phyloP scores from a whole-genome alignment of 352 stramenopile genomes.

The Globisporangium mamillatum region DNA sequence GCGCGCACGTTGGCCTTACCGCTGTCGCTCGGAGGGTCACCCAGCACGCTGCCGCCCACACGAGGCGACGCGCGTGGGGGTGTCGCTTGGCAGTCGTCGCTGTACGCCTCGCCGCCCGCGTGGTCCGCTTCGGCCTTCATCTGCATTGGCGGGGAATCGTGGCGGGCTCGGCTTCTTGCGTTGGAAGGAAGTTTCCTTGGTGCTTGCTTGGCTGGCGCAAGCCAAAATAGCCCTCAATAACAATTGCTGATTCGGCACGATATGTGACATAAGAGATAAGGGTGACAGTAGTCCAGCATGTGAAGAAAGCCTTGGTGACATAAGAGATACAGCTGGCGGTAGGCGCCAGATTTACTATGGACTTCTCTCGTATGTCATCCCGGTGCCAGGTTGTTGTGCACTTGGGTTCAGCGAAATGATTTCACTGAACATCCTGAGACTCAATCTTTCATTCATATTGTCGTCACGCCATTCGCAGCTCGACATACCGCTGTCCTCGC shows the following conservation, averaged over 20 bases:
- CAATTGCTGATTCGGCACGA: neutral
- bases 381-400: no score
- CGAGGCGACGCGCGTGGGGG: neutral
- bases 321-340: no score
- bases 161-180: neutral
- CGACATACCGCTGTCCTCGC: neutral
- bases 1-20: conserved; percentile 32
- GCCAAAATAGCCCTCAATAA: neutral
- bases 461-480: no score
- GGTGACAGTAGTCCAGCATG: neutral
- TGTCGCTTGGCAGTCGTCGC: neutral
- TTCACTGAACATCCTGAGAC: no score
- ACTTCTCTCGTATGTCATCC: no score
- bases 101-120: neutral
- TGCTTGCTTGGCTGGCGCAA: neutral
- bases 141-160: neutral
- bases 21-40: conserved; percentile 1
- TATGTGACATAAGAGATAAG: neutral
- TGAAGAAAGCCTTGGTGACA: no score
- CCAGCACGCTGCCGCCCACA: conserved; percentile 8
- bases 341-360: no score
- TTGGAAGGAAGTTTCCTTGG: neutral
- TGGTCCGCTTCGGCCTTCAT: conserved; percentile 9
- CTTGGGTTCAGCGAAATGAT: no score
- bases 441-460: no score